phyloP scores from a whole-genome alignment of 345 rosid genomes.

The Gossypioides kirkii region DNA sequence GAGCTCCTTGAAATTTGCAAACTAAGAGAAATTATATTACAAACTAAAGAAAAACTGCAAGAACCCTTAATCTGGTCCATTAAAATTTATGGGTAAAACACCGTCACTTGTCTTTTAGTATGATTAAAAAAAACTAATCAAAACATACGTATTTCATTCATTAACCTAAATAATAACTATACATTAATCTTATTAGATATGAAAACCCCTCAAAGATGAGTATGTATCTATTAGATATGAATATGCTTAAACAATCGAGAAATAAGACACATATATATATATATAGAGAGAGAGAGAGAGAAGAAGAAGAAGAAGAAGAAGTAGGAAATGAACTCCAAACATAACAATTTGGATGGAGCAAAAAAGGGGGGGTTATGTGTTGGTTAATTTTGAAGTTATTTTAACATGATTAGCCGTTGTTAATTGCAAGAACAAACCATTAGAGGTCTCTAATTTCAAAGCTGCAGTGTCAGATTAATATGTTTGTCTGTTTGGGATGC shows the following conservation, averaged over 20 bases:
- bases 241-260: too few species aligned
- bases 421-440: neutral
- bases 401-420: neutral
- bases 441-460: neutral
- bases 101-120: too few species aligned
- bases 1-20: neutral
- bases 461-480: neutral
- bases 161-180: too few species aligned
- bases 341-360: neutral
- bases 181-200: neutral
- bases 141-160: too few species aligned
- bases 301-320: neutral
- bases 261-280: too few species aligned
- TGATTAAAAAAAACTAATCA: too few species aligned
- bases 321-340: neutral
- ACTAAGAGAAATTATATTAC: neutral
- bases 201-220: neutral
- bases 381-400: neutral
- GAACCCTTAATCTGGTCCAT: too few species aligned
- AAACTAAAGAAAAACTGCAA: too few species aligned
- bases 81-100: too few species aligned
- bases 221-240: too few species aligned
- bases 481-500: neutral
- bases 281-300: too few species aligned
- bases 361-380: too few species aligned